Evolutionary conservation across 192 early-diverging fungal genomes (phyloP), one percentile per base, ranked within the genome.

Genomic region (Backusella macrospora): DNA sequence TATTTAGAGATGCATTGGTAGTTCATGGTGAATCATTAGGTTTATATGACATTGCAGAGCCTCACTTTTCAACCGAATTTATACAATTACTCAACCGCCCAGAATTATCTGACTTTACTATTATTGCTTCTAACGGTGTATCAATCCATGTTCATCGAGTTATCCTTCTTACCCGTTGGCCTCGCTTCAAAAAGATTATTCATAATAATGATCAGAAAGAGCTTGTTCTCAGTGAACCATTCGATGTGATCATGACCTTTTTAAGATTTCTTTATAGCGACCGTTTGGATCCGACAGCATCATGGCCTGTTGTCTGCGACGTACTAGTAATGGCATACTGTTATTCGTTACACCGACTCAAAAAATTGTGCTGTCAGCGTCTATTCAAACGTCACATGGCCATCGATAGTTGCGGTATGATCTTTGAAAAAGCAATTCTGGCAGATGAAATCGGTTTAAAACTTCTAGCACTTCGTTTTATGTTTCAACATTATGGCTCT

Each of bases 211-310:
- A 85, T 5, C 88, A 86, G 86, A 80, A 78, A 7, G 86, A 89
- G 64, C 76, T 85, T 10, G 74, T 81, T 44, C 70, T 76, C 26
- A 80, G 74, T 13, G 89, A 90, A 47, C 74, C 86, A 1, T 77
- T 83, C 76, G 62, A 73, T 9, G 80, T 84, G 5, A 80, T 89
- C 6, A 73, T 75, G 59, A 85, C 79, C 6, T 89, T 90, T 48
- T 72, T 90, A 10, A 77, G 68, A 14, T 90, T 84, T 59, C 79
- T 90, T n/a, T 90, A 90, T 72, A 88, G 81, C 64, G 89, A 90
- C 63, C 68, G 74, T 13, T 48, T 90, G 26, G 78, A 84, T 23
- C 65, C 74, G 16, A 76, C 74, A 23, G 77, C 78, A 52, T 65
- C 80, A 5, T 81, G 78, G 65, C 68, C 81, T 13, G 72, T 82